Evolutionary conservation across 495 filamentous ascomycete genomes (phyloP).

Genomic region (Durotheca rogersii): DNA sequence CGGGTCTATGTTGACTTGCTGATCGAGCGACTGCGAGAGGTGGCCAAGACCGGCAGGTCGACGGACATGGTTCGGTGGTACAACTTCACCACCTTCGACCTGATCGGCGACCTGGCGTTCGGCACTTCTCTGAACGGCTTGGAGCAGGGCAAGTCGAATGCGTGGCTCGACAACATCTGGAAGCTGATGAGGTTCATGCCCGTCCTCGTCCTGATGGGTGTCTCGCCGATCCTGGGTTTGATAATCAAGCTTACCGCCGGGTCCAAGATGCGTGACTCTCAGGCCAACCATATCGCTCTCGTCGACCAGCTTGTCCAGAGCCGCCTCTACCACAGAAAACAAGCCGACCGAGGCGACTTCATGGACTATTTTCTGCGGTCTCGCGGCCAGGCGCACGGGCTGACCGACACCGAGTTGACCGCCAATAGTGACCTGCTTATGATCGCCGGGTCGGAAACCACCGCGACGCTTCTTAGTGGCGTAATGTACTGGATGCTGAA

Average conservation of each 20-base stretch:
- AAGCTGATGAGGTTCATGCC: constrained; percentile 28
- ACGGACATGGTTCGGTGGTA: constrained; percentile 57
- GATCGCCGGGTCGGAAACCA: constrained; percentile 62
- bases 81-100: constrained; percentile 62
- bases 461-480: constrained; percentile 56
- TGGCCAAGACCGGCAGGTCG: constrained; percentile 26
- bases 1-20: constrained; percentile 49
- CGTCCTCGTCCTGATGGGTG: constrained; percentile 32
- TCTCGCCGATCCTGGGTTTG: constrained; percentile 35
- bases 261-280: constrained; percentile 32
- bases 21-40: constrained; percentile 44
- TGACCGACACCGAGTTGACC: constrained; percentile 43
- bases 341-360: constrained; percentile 34
- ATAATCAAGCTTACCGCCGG: constrained; percentile 38
- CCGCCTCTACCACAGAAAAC: constrained; percentile 36
- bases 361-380: constrained; percentile 38
- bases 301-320: constrained; percentile 34
- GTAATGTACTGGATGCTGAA: constrained; percentile 55
- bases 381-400: constrained; percentile 33
- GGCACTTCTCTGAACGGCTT: constrained; percentile 59
- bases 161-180: constrained; percentile 43
- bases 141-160: constrained; percentile 34
- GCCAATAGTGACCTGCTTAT: constrained; percentile 48
- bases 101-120: constrained; percentile 62
- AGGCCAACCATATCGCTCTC: constrained; percentile 35